These are phyloP conservation scores for Termitomyces sp. DNA, from an alignment of 768 basidiomycete species.

Conservation along the genomic window DNA sequence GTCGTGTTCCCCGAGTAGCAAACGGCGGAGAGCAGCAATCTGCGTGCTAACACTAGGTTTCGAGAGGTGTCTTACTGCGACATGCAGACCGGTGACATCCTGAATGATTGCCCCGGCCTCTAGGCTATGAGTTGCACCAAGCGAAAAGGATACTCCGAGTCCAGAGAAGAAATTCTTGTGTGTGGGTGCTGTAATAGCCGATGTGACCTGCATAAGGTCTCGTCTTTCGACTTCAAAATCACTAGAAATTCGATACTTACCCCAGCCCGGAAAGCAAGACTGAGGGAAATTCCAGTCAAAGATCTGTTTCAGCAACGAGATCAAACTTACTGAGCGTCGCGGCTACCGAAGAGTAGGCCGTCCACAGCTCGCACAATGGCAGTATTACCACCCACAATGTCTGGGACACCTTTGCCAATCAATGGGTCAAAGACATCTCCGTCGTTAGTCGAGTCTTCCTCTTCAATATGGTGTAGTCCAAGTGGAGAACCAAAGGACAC, in stretches of 20 bases:
- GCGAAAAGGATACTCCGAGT: slow-evolving; percentile 59
- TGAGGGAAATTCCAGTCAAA: slow-evolving; percentile 17
- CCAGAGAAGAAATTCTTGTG: slow-evolving; percentile 51
- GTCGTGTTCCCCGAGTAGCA: slow-evolving; percentile 43
- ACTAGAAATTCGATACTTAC: slow-evolving; percentile 26
- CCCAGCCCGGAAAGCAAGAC: slow-evolving; percentile 64
- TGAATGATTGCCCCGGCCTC: slow-evolving; percentile 59
- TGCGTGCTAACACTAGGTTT: slow-evolving; percentile 72
- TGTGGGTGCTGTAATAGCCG: slow-evolving; percentile 57
- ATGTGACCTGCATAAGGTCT: slow-evolving; percentile 34
- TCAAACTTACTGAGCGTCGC: slow-evolving; percentile 61
- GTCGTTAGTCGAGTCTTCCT: slow-evolving; percentile 67
- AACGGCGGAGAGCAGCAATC: slow-evolving; percentile 62
- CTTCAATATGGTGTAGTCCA: slow-evolving; percentile 62
- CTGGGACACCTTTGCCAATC: slow-evolving; percentile 31
- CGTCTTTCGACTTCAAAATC: neutral
- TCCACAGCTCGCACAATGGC: slow-evolving; percentile 63
- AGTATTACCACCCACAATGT: slow-evolving; percentile 44
- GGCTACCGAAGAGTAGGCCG: slow-evolving; percentile 63
- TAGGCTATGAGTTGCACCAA: slow-evolving; percentile 53
- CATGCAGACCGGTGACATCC: slow-evolving; percentile 59
- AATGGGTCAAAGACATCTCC: slow-evolving; percentile 57
- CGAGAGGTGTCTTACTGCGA: slow-evolving; percentile 47
- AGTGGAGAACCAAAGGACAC: slow-evolving; percentile 67
- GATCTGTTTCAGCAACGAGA: neutral